Conservation (phyloP, 371 early-diverging fungal genomes). For the Actinomucor elegans region DNA sequence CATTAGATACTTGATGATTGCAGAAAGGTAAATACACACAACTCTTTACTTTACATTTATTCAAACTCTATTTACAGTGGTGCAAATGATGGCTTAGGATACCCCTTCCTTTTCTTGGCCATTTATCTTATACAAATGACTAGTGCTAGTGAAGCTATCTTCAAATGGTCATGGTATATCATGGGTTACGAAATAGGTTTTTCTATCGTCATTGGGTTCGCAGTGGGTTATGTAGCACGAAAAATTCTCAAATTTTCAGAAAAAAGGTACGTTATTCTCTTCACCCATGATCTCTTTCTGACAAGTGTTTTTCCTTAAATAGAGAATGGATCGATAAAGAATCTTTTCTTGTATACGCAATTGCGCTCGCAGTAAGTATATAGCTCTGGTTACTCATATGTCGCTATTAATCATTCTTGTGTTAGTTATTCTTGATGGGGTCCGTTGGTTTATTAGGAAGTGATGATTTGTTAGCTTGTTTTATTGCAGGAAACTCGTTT, state of each 20-base stretch:
- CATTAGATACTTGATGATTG: constrained; percentile 80
- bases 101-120: constrained; percentile 84
- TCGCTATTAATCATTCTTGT: background rate
- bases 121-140: constrained; percentile 63
- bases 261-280: constrained; percentile 31
- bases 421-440: constrained; percentile 74
- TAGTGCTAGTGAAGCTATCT: constrained; percentile 56
- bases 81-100: constrained; percentile 81
- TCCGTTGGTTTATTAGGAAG: constrained; percentile 72
- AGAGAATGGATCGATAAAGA: constrained; percentile 77
- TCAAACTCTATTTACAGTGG: constrained; percentile 39
- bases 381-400: background rate
- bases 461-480: constrained; percentile 88
- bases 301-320: background rate
- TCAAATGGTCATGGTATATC: constrained; percentile 68
- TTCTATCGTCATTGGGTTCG: constrained; percentile 73
- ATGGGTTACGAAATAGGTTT: constrained; percentile 75
- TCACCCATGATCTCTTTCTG: no score
- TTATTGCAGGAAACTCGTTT: constrained; percentile 86
- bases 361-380: constrained; percentile 75
- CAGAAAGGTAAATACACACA: constrained; percentile 62
- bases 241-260: constrained; percentile 72
- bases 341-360: constrained; percentile 79
- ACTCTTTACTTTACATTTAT: background rate
- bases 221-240: constrained; percentile 73